Conservation (phyloP, 2,329 filamentous ascomycete genomes). For the Colletotrichum coccodes region DNA sequence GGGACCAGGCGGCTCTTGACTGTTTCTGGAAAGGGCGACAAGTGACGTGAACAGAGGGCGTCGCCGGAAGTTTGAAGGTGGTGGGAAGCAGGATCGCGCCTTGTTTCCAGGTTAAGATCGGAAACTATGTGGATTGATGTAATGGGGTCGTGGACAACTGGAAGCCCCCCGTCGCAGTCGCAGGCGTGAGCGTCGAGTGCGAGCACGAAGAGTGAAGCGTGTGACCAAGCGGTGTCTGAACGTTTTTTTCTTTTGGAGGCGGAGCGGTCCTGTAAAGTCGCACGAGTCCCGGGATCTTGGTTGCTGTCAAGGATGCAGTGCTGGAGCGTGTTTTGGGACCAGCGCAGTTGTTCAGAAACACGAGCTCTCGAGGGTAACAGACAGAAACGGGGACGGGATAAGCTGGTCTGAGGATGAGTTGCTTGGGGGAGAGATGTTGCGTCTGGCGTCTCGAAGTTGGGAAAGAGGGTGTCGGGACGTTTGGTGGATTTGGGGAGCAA, state of each 20-base stretch:
- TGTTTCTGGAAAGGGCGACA: slow-evolving; percentile 23
- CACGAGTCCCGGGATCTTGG: slow-evolving; percentile 31
- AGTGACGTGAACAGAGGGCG: slow-evolving; percentile 28
- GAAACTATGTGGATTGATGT: slow-evolving; percentile 26
- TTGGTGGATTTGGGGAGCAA: slow-evolving; percentile 24
- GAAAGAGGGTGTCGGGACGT: slow-evolving; percentile 30
- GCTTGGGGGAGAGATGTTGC: slow-evolving; percentile 30
- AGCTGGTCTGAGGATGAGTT: slow-evolving; percentile 29
- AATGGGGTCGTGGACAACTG: slow-evolving; percentile 16
- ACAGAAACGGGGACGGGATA: slow-evolving; percentile 27
- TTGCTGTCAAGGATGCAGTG: slow-evolving; percentile 31
- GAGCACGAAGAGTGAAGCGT: not conserved
- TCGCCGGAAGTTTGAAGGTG: slow-evolving; percentile 9
- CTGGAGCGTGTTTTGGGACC: slow-evolving; percentile 31
- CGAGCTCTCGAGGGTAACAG: slow-evolving; percentile 5
- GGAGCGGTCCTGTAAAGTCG: slow-evolving; percentile 19
- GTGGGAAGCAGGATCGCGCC: slow-evolving; percentile 13
- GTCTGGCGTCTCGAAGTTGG: slow-evolving; percentile 31
- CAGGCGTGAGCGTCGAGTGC: not conserved
- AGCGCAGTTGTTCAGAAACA: slow-evolving; percentile 27
- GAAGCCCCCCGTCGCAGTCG: not conserved
- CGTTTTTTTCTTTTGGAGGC: slow-evolving; percentile 6
- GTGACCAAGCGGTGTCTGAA: slow-evolving; percentile 18
- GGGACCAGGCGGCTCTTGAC: slow-evolving; percentile 23
- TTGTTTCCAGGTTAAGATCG: slow-evolving; percentile 30